Evolutionary conservation across 2,329 filamentous ascomycete species (phyloP).

Genomic region (Coniochaeta hoffmannii): DNA sequence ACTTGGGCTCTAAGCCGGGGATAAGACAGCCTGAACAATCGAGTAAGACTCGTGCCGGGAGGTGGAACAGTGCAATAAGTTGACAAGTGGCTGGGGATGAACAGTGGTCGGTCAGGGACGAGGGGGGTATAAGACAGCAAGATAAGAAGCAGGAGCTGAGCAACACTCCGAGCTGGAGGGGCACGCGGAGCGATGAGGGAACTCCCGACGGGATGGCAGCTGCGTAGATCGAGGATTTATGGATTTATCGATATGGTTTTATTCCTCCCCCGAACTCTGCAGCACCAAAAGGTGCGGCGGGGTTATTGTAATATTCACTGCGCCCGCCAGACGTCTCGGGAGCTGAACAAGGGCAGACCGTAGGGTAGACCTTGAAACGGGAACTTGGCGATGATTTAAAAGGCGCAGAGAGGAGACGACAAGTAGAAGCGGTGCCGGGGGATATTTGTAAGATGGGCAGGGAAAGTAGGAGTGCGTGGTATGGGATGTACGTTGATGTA

Average conservation of each 20-base stretch:
- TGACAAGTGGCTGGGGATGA: neutral
- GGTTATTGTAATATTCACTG: neutral
- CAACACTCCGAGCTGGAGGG: neutral
- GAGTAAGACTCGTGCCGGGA: neutral
- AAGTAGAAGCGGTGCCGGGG: neutral
- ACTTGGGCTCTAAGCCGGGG: neutral
- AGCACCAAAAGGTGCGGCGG: neutral
- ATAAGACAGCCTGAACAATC: neutral
- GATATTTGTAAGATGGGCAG: neutral
- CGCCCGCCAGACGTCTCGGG: neutral
- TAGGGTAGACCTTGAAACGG: neutral
- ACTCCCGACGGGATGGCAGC: neutral
- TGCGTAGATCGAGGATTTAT: neutral
- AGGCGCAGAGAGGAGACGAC: neutral
- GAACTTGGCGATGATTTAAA: neutral
- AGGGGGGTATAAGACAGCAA: neutral
- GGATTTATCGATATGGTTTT: neutral
- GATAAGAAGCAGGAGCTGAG: neutral
- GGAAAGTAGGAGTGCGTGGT: neutral
- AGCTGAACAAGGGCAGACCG: neutral
- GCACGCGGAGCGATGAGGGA: neutral
- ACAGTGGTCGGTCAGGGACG: neutral
- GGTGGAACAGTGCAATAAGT: neutral
- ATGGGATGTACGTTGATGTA: constrained; percentile 1
- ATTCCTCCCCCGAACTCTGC: neutral